These are phyloP conservation scores for Phalaenopsis aphrodite DNA, from an alignment of 106 monocot genomes.

Conservation along the genomic window DNA sequence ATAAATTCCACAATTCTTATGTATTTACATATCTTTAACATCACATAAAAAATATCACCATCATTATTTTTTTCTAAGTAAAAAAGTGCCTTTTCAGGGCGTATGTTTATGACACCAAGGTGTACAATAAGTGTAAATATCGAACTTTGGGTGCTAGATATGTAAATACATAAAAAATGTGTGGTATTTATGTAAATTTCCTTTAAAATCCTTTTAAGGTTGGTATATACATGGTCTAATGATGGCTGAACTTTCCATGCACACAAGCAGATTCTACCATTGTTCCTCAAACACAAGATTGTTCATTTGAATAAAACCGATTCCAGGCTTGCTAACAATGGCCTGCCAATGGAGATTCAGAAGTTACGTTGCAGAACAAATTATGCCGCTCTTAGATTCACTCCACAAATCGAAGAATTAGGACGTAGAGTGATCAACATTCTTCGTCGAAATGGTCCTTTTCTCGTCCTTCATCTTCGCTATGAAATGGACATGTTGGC, in stretches of 20 bases:
- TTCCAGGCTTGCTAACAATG: conserved; percentile 88
- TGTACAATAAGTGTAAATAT: too few relatives aligned
- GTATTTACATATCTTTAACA: too few relatives aligned
- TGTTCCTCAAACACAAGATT: conserved; percentile 77
- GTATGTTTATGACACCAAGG: too few relatives aligned
- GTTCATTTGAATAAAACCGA: conserved; percentile 85
- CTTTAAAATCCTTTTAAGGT: not conserved
- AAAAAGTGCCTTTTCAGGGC: too few relatives aligned
- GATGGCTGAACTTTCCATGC: not conserved
- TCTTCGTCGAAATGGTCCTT: conserved; percentile 69
- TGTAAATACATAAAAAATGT: too few relatives aligned
- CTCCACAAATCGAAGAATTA: conserved; percentile 81
- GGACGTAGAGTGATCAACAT: conserved; percentile 61
- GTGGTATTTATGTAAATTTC: too few relatives aligned
- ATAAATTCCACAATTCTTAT: too few relatives aligned
- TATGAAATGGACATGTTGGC: conserved; percentile 99
- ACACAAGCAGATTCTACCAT: conserved; percentile 62
- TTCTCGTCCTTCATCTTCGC: conserved; percentile 90
- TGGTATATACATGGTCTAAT: not conserved
- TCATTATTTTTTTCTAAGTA: too few relatives aligned
- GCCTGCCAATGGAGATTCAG: conserved; percentile 80
- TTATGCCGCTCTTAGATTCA: conserved; percentile 66
- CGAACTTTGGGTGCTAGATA: too few relatives aligned
- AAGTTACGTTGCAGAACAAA: conserved; percentile 81
- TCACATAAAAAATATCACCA: too few relatives aligned